Evolutionary conservation across 768 basidiomycete species (phyloP), one percentile per base, ranked within the genome.

Genomic region (Tulasnella calospora): DNA sequence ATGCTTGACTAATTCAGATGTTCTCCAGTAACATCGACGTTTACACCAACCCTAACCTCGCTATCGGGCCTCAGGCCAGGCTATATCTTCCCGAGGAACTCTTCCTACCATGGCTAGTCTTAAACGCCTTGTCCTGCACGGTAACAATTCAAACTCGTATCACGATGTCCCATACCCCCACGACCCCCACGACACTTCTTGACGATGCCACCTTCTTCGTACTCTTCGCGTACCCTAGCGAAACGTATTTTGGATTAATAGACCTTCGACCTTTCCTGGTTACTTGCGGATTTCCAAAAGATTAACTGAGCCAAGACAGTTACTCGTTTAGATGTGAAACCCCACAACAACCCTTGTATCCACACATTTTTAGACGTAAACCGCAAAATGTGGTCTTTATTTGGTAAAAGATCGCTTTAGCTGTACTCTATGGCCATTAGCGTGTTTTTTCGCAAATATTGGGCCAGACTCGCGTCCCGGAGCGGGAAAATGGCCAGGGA

Each of bases 11-110:
- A 44, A 44, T 2, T 44, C 41, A 15, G 7, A 4, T 35, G 2
- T 76, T 41, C 30, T 76, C 69, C 67, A 86, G 85, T 7, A 88
- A 89, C 82, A 78, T 85, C 70, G 87, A 88, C 73, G 88, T 92
- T 74, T 97, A 96, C 82, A 87, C 84, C 76, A 90, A 98, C 83
- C 87, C 94, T 27, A 96, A 97, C 82, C 84, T 94, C 67, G 96
- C 96, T 38, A 93, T 92, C 71, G 97, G 96, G 95, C 87, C 85
- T 2, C 87, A 89, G 80, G 94, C 91, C 1, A n/a, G 93, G 92
- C 57, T 89, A 92, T 82, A 85, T 85, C 0, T 93, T 92, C 85
- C 96, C 96, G 23, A 86, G 90, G 55, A 96, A 95, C 83, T 86
- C 84, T 9, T 46, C 81, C 21, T 80, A 81, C 69, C 83, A 85